Evolutionary conservation across 768 basidiomycete genomes (phyloP), one percentile per base, ranked within the genome.

Genomic region (Boletus rubroflammeus): DNA sequence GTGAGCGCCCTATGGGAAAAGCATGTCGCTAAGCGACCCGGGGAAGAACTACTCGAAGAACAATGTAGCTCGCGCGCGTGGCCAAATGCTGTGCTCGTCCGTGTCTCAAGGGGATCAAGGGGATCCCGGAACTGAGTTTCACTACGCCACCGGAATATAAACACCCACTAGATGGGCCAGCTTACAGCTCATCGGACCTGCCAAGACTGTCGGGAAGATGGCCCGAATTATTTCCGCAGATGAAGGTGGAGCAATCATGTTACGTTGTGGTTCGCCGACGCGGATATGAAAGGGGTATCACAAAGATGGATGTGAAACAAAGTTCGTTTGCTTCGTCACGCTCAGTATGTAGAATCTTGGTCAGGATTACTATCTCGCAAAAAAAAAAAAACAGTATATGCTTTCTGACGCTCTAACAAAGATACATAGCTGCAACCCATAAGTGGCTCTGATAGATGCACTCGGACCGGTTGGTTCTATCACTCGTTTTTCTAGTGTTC

Each of bases 41-140:
- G 42, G 28, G 19, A 21, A 9, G 26, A 7, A 7, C 42, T 13
- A 21, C 6, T 14, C 4, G 11, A 25, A 35, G 29, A 44, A 39
- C 46, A 46, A 45, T 29, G 52, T 25, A 25, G 15, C 14, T 50
- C 25, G 32, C 13, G 26, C 42, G 36, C 11, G 15, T 19, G 29
- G 10, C 21, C 26, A 11, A 34, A 31, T 23, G 59, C 62, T 21
- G 49, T 62, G 60, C n/a, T 31, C 25, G 25, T 15, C 50, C 40
- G 59, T 41, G 40, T 25, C 23, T 25, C 40, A 25, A 41, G 60
- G 42, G 35, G 34, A 57, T 47, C 2, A 35, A 40, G 32, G 44
- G 19, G 21, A n/a, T 9, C 32, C 10, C 43, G 29, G 28, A 41
- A 36, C 36, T n/a, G 32, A n/a, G 60, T 54, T 58, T 50, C 45